Base-by-base conservation (phyloP, 352 stramenopile species). In the Phytopythium sindhum region DNA sequence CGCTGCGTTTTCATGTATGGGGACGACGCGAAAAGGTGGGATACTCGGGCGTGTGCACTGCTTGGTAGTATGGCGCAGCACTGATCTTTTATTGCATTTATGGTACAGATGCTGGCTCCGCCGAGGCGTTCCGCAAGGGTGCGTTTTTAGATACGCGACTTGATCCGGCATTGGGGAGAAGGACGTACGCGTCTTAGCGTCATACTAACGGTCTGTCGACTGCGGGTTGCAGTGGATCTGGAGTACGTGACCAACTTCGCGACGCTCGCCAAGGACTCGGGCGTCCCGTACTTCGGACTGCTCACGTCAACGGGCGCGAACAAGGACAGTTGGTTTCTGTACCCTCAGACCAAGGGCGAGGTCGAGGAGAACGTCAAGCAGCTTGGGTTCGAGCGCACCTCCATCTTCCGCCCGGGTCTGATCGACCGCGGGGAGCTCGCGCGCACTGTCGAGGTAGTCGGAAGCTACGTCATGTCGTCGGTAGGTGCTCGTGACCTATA, bases 321-420 rank as follows among this genome's bases (percentile, higher is more conserved):
- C 74, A 88, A 86, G 63, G 74, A 77, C 65, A 89, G 80, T 67
- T 92, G 84, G 81, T 88, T 90, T 62, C 63, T 90, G 50, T 92
- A 90, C 59, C 76, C 78, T 11, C 67, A 86, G 63, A 90, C 81
- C 10, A 92, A 92, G 70, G 84, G 77, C 14, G 74, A 90, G 55
- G 78, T 72, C 11, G 81, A 90, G 65, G 78, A 84, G 21, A 84
- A 72, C 56, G 71, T 92, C 58, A 79, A 75, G 60, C 60, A 54
- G 11, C 54, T 90, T 21, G 48, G 41, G 14, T 90, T 90, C 61
- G 57, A 69, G n/a, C 72, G 81, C 10, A 90, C 81, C 35, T 71
- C 69, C 31, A 77, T 90, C 64, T 89, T 88, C 57, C 80, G 73
- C 39, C 84, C 81, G 2, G 84, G 75, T 0, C 58, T 92, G 4